Evolutionary conservation across 2,329 filamentous ascomycete genomes (phyloP).

Genomic region (Dactylonectria estremocensis): DNA sequence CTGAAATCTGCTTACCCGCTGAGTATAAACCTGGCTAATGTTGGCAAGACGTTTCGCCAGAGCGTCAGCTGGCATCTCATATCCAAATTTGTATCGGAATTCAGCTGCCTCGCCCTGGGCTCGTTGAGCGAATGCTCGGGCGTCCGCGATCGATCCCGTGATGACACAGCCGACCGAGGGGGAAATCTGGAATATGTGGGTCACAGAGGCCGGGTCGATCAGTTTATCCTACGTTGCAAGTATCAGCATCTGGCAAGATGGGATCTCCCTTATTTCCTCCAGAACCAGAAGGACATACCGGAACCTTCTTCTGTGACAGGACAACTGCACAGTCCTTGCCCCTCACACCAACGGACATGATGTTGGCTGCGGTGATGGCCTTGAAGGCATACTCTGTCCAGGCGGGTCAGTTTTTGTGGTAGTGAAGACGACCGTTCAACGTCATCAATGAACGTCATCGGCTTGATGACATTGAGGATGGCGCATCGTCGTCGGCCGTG

Average conservation of each 20-base stretch:
- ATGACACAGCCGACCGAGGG: conserved; percentile 98
- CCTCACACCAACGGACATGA: conserved; percentile 95
- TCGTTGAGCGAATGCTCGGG: conserved; percentile 91
- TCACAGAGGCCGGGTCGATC: conserved; percentile 96
- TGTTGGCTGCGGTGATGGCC: conserved; percentile 98
- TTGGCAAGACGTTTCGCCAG: conserved; percentile 97
- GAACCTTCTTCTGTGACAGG: conserved; percentile 99
- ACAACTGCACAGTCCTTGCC: conserved; percentile 98
- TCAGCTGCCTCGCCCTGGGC: conserved; percentile 97
- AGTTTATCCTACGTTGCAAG: conserved; percentile 85
- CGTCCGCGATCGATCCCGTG: conserved; percentile 98
- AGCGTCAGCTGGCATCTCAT: conserved; percentile 99
- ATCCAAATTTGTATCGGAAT: conserved; percentile 98
- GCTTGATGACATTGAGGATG: conserved; percentile 36
- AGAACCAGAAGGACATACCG: conserved; percentile 73
- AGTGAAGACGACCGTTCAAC: conserved; percentile 8
- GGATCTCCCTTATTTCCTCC: neutral
- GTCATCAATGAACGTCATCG: conserved; percentile 35
- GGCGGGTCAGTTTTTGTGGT: conserved; percentile 42
- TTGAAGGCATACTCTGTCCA: conserved; percentile 98
- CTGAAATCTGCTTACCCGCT: conserved; percentile 75
- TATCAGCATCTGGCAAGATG: conserved; percentile 39
- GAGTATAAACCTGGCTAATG: conserved; percentile 99
- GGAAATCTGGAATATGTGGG: conserved; percentile 97
- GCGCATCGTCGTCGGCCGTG: conserved; percentile 30